A percentile compares a stretch with the other conserved stretches of the same genome.
Evolutionary conservation across 805 yeast species (phyloP).

Genomic region (Priceomyces haplophilus): DNA sequence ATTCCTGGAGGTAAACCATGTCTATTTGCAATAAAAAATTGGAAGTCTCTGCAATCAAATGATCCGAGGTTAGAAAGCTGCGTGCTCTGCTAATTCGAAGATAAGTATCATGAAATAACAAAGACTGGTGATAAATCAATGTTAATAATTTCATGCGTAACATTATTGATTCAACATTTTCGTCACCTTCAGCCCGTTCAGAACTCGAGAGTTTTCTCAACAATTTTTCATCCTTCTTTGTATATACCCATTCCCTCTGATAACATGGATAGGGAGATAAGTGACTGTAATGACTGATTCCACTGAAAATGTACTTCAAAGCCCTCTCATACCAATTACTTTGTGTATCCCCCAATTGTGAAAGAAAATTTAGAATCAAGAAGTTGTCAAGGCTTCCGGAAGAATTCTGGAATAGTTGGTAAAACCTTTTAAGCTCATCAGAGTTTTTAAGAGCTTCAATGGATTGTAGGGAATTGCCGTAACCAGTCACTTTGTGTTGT

Average conservation of each 20-base stretch:
- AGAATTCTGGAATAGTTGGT: background rate
- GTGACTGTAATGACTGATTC: slow-evolving; percentile 15
- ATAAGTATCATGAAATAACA: slow-evolving; percentile 8
- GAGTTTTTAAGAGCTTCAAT: background rate
- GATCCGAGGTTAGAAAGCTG: slow-evolving; percentile 4
- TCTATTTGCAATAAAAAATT: slow-evolving; percentile 10
- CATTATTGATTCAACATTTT: slow-evolving; percentile 26
- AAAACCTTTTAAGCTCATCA: background rate
- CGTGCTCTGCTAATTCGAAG: background rate
- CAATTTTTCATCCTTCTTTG: slow-evolving; percentile 17
- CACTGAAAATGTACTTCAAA: slow-evolving; percentile 27
- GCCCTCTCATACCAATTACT: slow-evolving; percentile 30
- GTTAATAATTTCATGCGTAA: slow-evolving; percentile 21
- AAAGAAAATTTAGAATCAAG: slow-evolving; percentile 16
- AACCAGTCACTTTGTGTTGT: background rate
- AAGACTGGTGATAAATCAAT: slow-evolving; percentile 17
- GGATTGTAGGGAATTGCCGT: background rate
- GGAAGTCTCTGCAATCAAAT: slow-evolving; percentile 11
- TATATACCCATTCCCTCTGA: slow-evolving; percentile 19
- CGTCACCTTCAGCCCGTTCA: slow-evolving; percentile 13
- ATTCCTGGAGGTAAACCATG: slow-evolving; percentile 11
- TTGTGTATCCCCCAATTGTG: slow-evolving; percentile 19
- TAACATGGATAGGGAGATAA: slow-evolving; percentile 13
- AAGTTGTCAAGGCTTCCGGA: background rate
- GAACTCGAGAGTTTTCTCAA: slow-evolving; percentile 10